Evolutionary conservation across 164 flowering plant genomes (phyloP).

Genomic region (Aristolochia fimbriata): DNA sequence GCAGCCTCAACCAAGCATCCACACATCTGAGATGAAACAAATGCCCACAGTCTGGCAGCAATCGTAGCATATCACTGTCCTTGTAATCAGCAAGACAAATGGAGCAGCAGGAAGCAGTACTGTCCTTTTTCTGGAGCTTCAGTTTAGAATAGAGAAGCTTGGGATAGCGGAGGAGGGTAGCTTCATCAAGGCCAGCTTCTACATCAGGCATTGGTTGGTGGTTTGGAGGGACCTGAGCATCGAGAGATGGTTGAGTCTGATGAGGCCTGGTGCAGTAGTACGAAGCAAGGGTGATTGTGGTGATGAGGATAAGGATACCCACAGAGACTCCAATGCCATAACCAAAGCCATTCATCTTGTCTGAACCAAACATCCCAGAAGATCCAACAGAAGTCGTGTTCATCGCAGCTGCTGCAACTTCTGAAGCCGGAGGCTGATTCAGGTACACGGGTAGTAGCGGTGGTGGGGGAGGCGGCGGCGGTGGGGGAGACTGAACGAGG

Average conservation of each 20-base stretch:
- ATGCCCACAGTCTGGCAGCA: slow-evolving; percentile 72
- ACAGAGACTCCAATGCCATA: slow-evolving; percentile 64
- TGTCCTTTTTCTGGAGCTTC: slow-evolving; percentile 26
- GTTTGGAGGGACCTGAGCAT: background rate
- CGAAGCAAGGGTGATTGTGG: slow-evolving; percentile 61
- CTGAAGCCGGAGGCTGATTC: background rate
- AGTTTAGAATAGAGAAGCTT: slow-evolving; percentile 51
- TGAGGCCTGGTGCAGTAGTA: slow-evolving; percentile 51
- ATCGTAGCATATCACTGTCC: slow-evolving; percentile 39
- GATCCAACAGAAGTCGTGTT: slow-evolving; percentile 18
- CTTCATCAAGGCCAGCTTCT: slow-evolving; percentile 62
- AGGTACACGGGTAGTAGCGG: background rate
- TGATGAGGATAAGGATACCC: slow-evolving; percentile 73
- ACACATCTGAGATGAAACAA: slow-evolving; percentile 62
- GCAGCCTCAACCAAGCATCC: slow-evolving; percentile 64
- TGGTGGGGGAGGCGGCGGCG: background rate
- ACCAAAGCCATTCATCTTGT: slow-evolving; percentile 48
- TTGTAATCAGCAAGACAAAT: slow-evolving; percentile 78
- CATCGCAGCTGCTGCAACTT: slow-evolving; percentile 11
- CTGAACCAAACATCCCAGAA: slow-evolving; percentile 37
- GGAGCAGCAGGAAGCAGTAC: slow-evolving; percentile 44
- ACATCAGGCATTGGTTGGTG: slow-evolving; percentile 7
- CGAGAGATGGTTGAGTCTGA: background rate
- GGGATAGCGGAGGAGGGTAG: slow-evolving; percentile 53
- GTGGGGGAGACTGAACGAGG: slow-evolving; percentile 5